phyloP scores from a whole-genome alignment of 257 asterid genomes.

The Nicotiana benthamiana region DNA sequence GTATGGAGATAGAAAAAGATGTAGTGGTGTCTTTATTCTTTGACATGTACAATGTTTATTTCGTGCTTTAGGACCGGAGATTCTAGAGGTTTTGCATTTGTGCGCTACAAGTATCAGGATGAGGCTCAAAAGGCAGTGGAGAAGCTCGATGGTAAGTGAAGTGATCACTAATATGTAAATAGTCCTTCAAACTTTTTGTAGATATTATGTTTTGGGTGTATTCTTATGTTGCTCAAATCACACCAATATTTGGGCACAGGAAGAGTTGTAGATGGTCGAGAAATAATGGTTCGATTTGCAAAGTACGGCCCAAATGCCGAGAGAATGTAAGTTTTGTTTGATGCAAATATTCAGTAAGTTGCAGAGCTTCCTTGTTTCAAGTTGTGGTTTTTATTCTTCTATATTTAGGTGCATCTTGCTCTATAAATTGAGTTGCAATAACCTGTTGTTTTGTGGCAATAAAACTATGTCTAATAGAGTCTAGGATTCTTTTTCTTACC shows the following conservation, averaged over 20 bases:
- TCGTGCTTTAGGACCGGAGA: constrained; percentile 75
- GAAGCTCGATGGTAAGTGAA: constrained; percentile 73
- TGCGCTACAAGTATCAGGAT: constrained; percentile 88
- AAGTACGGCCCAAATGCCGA: constrained; percentile 98
- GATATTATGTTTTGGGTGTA: not conserved
- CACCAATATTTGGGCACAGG: constrained; percentile 34
- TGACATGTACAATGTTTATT: not conserved
- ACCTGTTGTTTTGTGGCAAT: not conserved
- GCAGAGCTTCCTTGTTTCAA: not conserved
- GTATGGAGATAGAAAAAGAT: not conserved
- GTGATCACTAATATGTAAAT: too few relatives aligned
- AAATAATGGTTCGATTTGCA: constrained; percentile 97
- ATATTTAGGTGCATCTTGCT: not conserved
- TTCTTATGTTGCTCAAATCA: not conserved
- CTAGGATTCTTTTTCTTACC: constrained; percentile 5
- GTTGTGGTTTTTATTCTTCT: not conserved
- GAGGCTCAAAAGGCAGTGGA: constrained; percentile 96
- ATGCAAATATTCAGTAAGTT: not conserved
- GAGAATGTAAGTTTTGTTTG: constrained; percentile 48
- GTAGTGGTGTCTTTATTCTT: not conserved
- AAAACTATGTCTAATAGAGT: not conserved
- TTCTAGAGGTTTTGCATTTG: constrained; percentile 96
- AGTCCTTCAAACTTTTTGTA: too few relatives aligned
- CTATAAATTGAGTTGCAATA: not conserved
- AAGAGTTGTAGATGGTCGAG: constrained; percentile 91